Conservation (phyloP, 768 basidiomycete species). For the Lenzites betulinus region DNA sequence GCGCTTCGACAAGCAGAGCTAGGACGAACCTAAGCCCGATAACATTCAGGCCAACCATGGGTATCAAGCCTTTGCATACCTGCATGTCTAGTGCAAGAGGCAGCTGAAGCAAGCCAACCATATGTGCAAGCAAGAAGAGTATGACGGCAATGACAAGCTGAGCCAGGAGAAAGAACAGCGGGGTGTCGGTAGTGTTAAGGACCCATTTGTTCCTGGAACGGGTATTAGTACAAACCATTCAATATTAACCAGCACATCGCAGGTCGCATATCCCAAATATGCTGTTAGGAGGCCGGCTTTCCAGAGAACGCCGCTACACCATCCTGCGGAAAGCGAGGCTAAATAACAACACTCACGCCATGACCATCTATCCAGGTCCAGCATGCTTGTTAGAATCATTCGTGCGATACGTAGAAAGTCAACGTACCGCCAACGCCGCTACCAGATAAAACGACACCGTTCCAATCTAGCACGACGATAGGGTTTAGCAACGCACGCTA, state of each 20-base stretch:
- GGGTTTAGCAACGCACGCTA: neutral
- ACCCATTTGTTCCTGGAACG: constrained; percentile 86
- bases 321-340: neutral
- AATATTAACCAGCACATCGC: neutral
- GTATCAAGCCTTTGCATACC: constrained; percentile 69
- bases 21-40: constrained; percentile 71
- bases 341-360: constrained; percentile 60
- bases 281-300: neutral
- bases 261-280: neutral
- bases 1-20: neutral
- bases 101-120: constrained; percentile 65
- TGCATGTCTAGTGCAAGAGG: constrained; percentile 64
- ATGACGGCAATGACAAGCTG: constrained; percentile 81
- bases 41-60: constrained; percentile 78
- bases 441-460: constrained; percentile 87
- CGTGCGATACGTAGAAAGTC: neutral
- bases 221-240: constrained; percentile 4
- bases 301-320: neutral
- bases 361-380: constrained; percentile 67
- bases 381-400: neutral
- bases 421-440: constrained; percentile 82
- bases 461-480: constrained; percentile 48
- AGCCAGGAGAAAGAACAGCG: constrained; percentile 84
- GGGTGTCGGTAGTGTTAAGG: constrained; percentile 67
- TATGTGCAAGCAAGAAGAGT: constrained; percentile 67